A percentile compares a stretch with the other conserved stretches of the same genome.
Evolutionary conservation across 2,329 filamentous ascomycete genomes (phyloP).

Genomic region (Nothomitra cinnamomea): DNA sequence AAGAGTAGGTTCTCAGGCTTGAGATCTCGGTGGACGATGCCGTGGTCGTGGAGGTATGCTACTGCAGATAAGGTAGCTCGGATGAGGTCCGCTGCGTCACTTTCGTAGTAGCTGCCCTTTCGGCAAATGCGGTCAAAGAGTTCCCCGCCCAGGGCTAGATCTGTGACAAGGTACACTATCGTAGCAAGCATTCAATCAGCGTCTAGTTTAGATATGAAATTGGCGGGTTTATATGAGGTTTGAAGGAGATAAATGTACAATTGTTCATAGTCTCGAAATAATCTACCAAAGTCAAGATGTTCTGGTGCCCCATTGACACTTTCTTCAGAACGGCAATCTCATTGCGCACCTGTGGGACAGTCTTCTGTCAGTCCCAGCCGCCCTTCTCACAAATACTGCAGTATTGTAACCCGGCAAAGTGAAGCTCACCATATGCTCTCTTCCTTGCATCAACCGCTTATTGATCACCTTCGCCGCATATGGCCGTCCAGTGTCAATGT

Average conservation of each 20-base stretch:
- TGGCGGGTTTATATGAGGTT: too few species aligned
- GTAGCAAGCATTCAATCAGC: not conserved
- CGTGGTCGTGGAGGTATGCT: constrained; percentile 94
- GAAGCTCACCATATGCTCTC: constrained; percentile 78
- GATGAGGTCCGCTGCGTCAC: constrained; percentile 87
- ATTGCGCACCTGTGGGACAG: constrained; percentile 57
- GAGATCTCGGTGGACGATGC: constrained; percentile 92
- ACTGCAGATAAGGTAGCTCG: constrained; percentile 92
- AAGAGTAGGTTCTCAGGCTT: constrained; percentile 93
- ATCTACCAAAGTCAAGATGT: constrained; percentile 93
- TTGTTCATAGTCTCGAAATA: constrained; percentile 99
- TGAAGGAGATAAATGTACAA: constrained; percentile 39
- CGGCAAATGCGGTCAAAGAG: constrained; percentile 97
- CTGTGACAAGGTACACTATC: constrained; percentile 82
- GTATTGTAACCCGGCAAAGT: not conserved
- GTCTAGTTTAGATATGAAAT: too few species aligned
- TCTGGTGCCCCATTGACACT: constrained; percentile 98
- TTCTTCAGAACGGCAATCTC: constrained; percentile 95
- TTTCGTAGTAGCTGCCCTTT: constrained; percentile 97
- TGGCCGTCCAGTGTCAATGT: constrained; percentile 93
- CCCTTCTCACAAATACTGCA: too few species aligned
- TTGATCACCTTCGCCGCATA: constrained; percentile 99
- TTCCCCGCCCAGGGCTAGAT: constrained; percentile 88
- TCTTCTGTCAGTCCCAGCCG: constrained; percentile 7
- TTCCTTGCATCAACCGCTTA: constrained; percentile 90